A percentile compares a stretch with the other conserved stretches of the same genome.
phyloP scores from a whole-genome alignment of 371 early-diverging fungal genomes.

The Syncephalis plumigaleata region DNA sequence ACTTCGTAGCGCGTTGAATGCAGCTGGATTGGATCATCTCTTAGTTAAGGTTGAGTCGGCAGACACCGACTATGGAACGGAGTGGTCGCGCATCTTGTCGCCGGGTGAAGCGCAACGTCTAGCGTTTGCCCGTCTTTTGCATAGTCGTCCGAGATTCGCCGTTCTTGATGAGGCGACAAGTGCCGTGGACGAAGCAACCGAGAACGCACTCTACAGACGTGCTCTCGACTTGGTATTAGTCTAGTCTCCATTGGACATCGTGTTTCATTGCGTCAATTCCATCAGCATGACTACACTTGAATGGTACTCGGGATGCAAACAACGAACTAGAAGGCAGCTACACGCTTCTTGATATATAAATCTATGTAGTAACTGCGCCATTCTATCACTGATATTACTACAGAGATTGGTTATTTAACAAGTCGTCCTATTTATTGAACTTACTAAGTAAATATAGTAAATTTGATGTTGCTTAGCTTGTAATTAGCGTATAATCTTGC shows the following conservation, averaged over 20 bases:
- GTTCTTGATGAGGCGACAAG: conserved; percentile 62
- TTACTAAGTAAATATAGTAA: no score
- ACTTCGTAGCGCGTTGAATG: no score
- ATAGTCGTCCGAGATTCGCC: conserved; percentile 47
- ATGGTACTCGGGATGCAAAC: neutral
- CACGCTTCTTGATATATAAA: no score
- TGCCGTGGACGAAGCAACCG: conserved; percentile 36
- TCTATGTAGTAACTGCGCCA: no score
- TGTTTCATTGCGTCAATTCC: conserved; percentile 20
- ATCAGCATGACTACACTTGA: conserved; percentile 18
- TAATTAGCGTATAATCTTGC: no score
- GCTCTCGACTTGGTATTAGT: conserved; percentile 27
- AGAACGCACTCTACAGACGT: conserved; percentile 25
- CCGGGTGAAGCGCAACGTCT: conserved; percentile 65
- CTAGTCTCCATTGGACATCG: conserved; percentile 54
- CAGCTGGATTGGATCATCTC: no score
- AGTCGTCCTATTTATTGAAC: no score
- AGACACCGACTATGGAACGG: conserved; percentile 17
- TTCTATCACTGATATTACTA: no score
- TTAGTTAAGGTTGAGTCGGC: no score
- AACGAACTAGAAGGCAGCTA: no score
- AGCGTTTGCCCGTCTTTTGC: conserved; percentile 48
- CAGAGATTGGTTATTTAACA: no score
- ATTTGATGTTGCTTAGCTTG: no score
- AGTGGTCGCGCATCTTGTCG: conserved; percentile 49